Percentiles rank a stretch among this genome's conserved stretches.
Conservation (phyloP, 1,139 yeast genomes). For the Geotrichum histeridarum region DNA sequence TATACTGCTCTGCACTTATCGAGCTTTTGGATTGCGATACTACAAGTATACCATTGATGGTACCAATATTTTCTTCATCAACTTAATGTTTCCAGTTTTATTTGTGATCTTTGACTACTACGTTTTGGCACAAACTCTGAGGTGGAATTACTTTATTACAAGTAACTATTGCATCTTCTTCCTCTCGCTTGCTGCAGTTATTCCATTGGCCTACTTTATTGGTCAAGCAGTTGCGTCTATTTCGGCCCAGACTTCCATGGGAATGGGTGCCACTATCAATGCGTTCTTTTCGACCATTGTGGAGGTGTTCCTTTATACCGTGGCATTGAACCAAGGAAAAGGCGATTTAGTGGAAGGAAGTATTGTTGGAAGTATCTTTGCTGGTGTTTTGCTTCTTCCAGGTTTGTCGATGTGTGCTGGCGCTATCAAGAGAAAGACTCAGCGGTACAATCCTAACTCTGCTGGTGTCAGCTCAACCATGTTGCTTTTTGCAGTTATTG, state of each 20-base stretch:
- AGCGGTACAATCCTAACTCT: constrained; percentile 88
- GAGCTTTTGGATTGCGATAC: constrained; percentile 87
- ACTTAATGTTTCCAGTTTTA: constrained; percentile 69
- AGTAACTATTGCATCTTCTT: constrained; percentile 58
- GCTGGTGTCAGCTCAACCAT: constrained; percentile 97
- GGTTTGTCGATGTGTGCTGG: constrained; percentile 98
- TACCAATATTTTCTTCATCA: constrained; percentile 86
- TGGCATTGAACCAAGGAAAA: constrained; percentile 79
- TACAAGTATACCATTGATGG: constrained; percentile 96
- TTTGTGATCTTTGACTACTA: constrained; percentile 80
- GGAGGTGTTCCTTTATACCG: constrained; percentile 86
- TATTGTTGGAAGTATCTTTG: constrained; percentile 90
- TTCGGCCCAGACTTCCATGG: constrained; percentile 98
- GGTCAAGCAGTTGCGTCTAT: constrained; percentile 99
- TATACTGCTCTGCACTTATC: constrained; percentile 72
- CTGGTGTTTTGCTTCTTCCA: constrained; percentile 85
- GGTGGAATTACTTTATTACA: constrained; percentile 50
- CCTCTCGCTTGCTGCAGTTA: constrained; percentile 73
- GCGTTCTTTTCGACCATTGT: constrained; percentile 96
- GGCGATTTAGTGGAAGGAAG: constrained; percentile 94
- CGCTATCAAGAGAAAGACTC: constrained; percentile 84
- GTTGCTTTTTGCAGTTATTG: constrained; percentile 84
- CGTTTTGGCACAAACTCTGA: constrained; percentile 51
- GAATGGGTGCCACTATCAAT: constrained; percentile 97
- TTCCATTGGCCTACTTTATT: constrained; percentile 92